Base-by-base conservation (phyloP, 2,329 filamentous ascomycete genomes). In the Penicillium sp. region DNA sequence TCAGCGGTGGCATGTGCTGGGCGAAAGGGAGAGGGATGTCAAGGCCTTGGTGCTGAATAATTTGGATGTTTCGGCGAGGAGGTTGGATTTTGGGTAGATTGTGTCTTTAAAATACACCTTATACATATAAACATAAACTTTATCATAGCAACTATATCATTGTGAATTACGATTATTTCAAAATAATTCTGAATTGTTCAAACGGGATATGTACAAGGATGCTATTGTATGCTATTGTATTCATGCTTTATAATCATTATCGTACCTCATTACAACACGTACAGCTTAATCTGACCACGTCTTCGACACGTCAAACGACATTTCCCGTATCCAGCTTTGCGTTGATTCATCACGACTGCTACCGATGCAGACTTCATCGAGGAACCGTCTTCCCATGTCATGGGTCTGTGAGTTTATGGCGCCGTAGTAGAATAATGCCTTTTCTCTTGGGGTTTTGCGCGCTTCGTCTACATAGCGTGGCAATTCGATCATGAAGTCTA, bases 401-500 rank as follows among this genome's bases (percentile, higher is more conserved):
- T 43, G 20, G 1, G 56, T 59, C 38, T 57, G 47, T 11, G 6
- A 45, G 47, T 65, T 71, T 26, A 61, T 63, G 21, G 58, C 59
- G 3, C 56, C 71, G 56, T 62, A 16, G 49, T 58, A 64, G 48
- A 72, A 73, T n/a, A 72, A 30, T 16, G 64, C 60, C 0, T 33
- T 56, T 8, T 61, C 52, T 1, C 28, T 52, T 1, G 67, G 65
- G 11, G 60, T 54, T 8, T 40, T 47, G 7, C 26, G 21, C 5
- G 58, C 59, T 14, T 59, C 57, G 14, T 66, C 63, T 33, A 65
- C 61, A 18, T 46, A 24, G 18, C 61, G 57, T 11, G 71, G 70
- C 33, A 74, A 46, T 6, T 61, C 59, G 5, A 71, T 21, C 66
- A 72, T 68, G 47, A 72, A 67, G 59, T 72, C 63, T 4, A 71